These are phyloP conservation scores for Cladosporium cucumerinum DNA, from an alignment of 2,329 filamentous ascomycete species.

Conservation along the genomic window DNA sequence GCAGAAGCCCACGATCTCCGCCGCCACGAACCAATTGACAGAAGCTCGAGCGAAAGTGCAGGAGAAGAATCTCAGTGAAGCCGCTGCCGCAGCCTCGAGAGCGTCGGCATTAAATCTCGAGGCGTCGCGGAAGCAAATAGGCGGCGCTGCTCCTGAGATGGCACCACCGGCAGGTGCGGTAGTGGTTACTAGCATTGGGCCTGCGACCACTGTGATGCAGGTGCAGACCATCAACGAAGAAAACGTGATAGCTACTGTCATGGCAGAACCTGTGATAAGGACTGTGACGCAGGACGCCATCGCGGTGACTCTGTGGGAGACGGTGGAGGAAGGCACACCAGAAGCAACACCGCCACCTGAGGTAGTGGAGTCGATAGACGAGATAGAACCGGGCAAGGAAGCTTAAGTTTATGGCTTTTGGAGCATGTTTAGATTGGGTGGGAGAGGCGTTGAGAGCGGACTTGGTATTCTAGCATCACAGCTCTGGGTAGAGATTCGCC, in stretches of 20 bases:
- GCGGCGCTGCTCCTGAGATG: neutral
- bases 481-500: neutral
- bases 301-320: slow-evolving; percentile 14
- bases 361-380: neutral
- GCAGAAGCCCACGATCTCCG: slow-evolving; percentile 30
- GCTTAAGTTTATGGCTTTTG: neutral
- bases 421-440: neutral
- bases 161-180: neutral
- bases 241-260: slow-evolving; percentile 7
- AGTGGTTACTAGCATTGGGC: neutral
- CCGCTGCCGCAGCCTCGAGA: neutral
- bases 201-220: slow-evolving; percentile 8
- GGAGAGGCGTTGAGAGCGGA: neutral
- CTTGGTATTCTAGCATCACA: neutral
- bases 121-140: neutral
- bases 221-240: slow-evolving; percentile 11
- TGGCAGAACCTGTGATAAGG: neutral
- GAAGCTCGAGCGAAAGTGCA: slow-evolving; percentile 27
- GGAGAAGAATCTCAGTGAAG: slow-evolving; percentile 17
- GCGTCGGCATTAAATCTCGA: neutral
- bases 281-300: slow-evolving; percentile 8
- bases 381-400: neutral
- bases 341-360: neutral
- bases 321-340: neutral
- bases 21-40: slow-evolving; percentile 29